phyloP scores from a whole-genome alignment of 805 yeast species.

The Nakazawaea anatomiae region DNA sequence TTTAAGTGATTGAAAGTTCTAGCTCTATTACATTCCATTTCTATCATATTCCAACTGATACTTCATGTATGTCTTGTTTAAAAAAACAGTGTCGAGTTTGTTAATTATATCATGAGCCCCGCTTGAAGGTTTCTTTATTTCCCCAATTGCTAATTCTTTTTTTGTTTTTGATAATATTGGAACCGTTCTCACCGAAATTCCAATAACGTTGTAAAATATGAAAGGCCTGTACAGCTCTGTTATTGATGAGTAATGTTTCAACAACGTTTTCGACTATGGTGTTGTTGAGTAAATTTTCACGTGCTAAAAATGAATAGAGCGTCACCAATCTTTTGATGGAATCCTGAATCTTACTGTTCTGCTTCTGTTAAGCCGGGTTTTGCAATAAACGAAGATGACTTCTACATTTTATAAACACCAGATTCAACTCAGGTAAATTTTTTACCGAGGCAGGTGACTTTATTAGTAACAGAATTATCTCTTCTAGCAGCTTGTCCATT shows the following conservation, averaged over 20 bases:
- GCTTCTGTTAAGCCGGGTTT: neutral
- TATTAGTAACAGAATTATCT: neutral
- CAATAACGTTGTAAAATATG: neutral
- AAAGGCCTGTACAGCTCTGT: neutral
- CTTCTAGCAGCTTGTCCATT: neutral
- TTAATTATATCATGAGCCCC: no score
- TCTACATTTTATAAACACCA: neutral
- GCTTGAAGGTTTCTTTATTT: no score
- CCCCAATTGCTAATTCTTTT: no score
- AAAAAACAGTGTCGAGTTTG: no score
- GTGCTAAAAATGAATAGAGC: neutral
- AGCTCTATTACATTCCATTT: no score
- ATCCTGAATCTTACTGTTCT: neutral
- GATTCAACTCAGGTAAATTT: neutral
- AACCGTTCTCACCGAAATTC: no score
- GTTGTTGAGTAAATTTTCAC: neutral
- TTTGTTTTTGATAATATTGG: no score
- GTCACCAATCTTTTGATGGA: neutral
- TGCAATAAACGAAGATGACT: neutral
- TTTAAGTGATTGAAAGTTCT: no score
- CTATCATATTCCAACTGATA: no score
- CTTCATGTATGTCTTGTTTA: no score
- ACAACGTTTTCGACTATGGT: neutral
- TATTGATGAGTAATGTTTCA: neutral
- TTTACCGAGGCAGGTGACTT: neutral